phyloP scores from a whole-genome alignment of 2,329 filamentous ascomycete species.

The Claviceps purpurea region DNA sequence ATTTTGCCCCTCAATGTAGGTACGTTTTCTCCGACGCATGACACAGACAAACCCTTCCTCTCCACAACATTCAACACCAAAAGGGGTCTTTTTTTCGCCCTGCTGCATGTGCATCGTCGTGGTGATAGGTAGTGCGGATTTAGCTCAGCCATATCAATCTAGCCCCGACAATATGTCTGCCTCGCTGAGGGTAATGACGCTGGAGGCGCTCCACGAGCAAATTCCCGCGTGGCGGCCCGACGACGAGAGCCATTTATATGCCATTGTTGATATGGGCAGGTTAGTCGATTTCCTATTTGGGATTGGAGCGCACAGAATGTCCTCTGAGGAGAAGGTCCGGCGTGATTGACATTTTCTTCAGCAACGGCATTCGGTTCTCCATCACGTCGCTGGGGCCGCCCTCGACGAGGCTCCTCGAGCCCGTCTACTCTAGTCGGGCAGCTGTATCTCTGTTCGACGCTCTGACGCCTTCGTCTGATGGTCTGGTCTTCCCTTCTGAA shows the following conservation, averaged over 20 bases:
- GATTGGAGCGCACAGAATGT: neutral
- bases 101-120: neutral
- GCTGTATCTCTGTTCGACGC: constrained; percentile 82
- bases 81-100: neutral
- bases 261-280: constrained; percentile 49
- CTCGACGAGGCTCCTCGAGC: constrained; percentile 58
- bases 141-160: neutral
- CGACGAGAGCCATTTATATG: constrained; percentile 36
- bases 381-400: constrained; percentile 68
- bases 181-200: constrained; percentile 30
- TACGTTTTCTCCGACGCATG: too few species aligned
- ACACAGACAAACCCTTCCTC: neutral
- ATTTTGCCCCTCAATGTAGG: too few species aligned
- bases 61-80: too few species aligned
- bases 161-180: constrained; percentile 14
- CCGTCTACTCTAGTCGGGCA: constrained; percentile 64
- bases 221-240: constrained; percentile 35
- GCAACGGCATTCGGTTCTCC: constrained; percentile 89
- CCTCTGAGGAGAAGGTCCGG: too few species aligned
- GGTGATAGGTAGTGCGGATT: neutral
- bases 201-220: constrained; percentile 36
- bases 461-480: constrained; percentile 36
- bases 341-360: constrained; percentile 17
- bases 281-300: constrained; percentile 12
- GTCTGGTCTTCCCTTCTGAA: constrained; percentile 31